Evolutionary conservation across 2,329 filamentous ascomycete species (phyloP), one percentile per base, ranked within the genome.

Genomic region (Hypoxylon sp.): DNA sequence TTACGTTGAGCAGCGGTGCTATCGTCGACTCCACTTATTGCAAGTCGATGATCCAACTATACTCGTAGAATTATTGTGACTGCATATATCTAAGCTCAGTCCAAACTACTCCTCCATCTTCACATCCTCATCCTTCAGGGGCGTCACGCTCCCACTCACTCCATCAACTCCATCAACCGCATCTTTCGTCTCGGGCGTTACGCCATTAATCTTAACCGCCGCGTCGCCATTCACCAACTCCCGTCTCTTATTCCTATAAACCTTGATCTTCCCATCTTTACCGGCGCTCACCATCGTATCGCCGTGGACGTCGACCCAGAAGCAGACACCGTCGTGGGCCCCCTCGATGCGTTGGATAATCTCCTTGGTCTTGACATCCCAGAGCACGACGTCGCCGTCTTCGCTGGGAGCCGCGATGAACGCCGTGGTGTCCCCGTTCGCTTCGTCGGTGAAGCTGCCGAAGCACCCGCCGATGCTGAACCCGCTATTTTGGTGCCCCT

Each of bases 401-500:
- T 98, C 95, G 78, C 93, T 97, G 0, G 94, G 94, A 35, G 92
- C 92, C 0, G 90, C 92, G 14, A 94, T 88, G 74, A 97, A 97
- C 0, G 84, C 72, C 4, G 19, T 63, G 1, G 44, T 19, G 22
- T 47, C 26, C 4, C 22, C 64, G 17, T 54, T 65, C 10, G 44
- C 56, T 13, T 74, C 68, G 11, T 73, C 74, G 75, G 58, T 8
- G 70, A 91, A 91, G 1, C 88, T 85, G 11, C 93, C 94, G 77
- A 98, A 98, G 44, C 91, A 91, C 3, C 94, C 93, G 2, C 89
- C 89, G n/a, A 98, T 86, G 71, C 93, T 95, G 80, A 92, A 98
- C 68, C 91, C 91, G 60, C 89, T 86, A 79, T 99, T 99, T 60
- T 84, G 82, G 76, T 98, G 96, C 0, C 96, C 96, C 78, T 98